phyloP scores from a whole-genome alignment of 148 eudicot species.

The Selenicereus undatus region DNA sequence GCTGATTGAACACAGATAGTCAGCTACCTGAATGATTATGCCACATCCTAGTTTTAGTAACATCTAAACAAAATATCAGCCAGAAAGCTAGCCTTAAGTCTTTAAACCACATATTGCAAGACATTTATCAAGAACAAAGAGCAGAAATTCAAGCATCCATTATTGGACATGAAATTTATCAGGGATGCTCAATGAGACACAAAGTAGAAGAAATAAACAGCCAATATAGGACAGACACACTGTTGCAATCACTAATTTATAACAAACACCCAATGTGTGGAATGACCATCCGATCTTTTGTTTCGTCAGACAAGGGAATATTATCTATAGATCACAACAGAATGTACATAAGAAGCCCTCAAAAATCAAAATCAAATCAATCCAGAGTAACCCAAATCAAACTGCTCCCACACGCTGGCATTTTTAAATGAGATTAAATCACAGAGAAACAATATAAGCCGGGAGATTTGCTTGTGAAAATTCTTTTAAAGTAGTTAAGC shows the following conservation, averaged over 20 bases:
- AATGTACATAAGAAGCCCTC: neutral
- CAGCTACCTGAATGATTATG: constrained; percentile 29
- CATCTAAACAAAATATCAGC: constrained; percentile 1
- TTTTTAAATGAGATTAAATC: neutral
- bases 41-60: constrained; percentile 12
- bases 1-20: constrained; percentile 43
- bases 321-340: neutral
- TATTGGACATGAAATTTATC: neutral
- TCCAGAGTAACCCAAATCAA: neutral
- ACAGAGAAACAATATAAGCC: neutral
- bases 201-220: neutral
- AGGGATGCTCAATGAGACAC: constrained; percentile 1
- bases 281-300: neutral
- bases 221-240: neutral
- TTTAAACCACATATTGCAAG: neutral
- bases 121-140: neutral
- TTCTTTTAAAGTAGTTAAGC: neutral
- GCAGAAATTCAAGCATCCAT: neutral
- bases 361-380: neutral
- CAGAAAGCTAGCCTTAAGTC: neutral
- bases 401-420: neutral
- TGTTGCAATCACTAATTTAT: neutral
- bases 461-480: neutral
- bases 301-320: neutral
- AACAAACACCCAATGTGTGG: neutral